Conservation (phyloP, 768 basidiomycete species). For the Punctularia strigosozonata region DNA sequence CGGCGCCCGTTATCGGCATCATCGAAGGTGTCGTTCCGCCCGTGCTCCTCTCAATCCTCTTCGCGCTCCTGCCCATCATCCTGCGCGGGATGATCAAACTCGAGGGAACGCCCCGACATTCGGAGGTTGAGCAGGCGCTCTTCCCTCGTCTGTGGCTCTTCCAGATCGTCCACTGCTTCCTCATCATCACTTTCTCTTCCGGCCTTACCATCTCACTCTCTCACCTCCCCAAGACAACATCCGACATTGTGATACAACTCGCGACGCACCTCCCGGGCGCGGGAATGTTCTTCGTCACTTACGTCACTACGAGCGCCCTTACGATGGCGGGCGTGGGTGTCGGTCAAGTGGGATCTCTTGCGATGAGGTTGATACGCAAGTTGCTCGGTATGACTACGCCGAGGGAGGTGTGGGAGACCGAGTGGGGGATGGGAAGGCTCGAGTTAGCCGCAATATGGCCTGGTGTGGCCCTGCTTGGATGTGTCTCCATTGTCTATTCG, state of each 20-base stretch:
- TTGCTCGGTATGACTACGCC: too few relatives aligned
- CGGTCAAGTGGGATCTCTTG: too few relatives aligned
- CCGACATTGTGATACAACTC: conserved; percentile 54
- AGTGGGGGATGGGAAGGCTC: too few relatives aligned
- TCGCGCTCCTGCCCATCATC: conserved; percentile 82
- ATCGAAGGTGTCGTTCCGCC: conserved; percentile 85
- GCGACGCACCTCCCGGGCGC: conserved; percentile 72
- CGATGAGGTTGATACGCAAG: too few relatives aligned
- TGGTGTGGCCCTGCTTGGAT: too few relatives aligned
- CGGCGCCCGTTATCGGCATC: conserved; percentile 59
- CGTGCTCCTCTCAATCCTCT: conserved; percentile 80
- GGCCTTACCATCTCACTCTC: conserved; percentile 70
- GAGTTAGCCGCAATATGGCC: too few relatives aligned
- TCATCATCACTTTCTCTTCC: conserved; percentile 76
- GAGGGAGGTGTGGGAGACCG: too few relatives aligned
- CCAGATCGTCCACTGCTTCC: conserved; percentile 88
- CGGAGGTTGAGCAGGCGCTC: conserved; percentile 75
- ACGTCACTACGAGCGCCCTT: too few relatives aligned
- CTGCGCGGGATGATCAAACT: conserved; percentile 73
- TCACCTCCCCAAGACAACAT: conserved; percentile 52
- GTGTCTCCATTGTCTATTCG: conserved; percentile 71
- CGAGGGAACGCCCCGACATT: conserved; percentile 83
- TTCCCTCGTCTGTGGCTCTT: conserved; percentile 92
- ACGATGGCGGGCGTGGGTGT: too few relatives aligned
- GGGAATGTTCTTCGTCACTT: conserved; percentile 88